phyloP scores from a whole-genome alignment of 345 rosid species.

The Erysimum cheiranthoides region DNA sequence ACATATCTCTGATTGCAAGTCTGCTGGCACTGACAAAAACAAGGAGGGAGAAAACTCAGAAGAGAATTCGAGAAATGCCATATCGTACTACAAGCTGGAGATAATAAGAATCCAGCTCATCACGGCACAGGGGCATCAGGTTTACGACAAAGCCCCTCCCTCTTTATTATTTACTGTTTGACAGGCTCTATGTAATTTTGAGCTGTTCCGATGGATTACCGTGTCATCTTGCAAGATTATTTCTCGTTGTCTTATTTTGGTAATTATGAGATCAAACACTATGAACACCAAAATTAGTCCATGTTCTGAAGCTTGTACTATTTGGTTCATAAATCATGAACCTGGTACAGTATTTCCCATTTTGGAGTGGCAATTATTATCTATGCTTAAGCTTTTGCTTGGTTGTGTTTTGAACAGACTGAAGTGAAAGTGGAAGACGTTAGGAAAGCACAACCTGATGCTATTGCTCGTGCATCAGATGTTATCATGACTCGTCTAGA shows the following conservation, averaged over 20 bases:
- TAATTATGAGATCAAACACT: constrained; percentile 3
- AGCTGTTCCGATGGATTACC: not conserved
- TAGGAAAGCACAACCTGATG: constrained; percentile 76
- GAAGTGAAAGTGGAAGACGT: constrained; percentile 72
- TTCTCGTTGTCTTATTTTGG: constrained; percentile 1
- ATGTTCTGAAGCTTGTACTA: not conserved
- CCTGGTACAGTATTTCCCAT: not conserved
- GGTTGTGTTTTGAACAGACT: constrained; percentile 52
- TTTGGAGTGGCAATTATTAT: not conserved
- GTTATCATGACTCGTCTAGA: constrained; percentile 68
- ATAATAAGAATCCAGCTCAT: constrained; percentile 75
- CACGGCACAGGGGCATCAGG: constrained; percentile 78
- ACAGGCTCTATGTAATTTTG: not conserved
- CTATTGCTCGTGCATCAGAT: constrained; percentile 65
- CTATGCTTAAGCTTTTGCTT: constrained; percentile 33
- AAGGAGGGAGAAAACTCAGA: constrained; percentile 46
- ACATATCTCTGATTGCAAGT: constrained; percentile 52
- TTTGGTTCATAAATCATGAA: not conserved
- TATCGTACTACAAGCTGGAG: constrained; percentile 84
- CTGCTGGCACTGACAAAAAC: constrained; percentile 41
- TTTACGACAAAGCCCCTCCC: constrained; percentile 43
- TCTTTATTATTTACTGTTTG: constrained; percentile 3
- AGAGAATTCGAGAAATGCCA: constrained; percentile 49
- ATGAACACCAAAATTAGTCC: not conserved
- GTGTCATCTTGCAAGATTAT: not conserved